These are phyloP conservation scores for Toxicodendron radicans DNA, from an alignment of 345 rosid genomes.

Conservation along the genomic window DNA sequence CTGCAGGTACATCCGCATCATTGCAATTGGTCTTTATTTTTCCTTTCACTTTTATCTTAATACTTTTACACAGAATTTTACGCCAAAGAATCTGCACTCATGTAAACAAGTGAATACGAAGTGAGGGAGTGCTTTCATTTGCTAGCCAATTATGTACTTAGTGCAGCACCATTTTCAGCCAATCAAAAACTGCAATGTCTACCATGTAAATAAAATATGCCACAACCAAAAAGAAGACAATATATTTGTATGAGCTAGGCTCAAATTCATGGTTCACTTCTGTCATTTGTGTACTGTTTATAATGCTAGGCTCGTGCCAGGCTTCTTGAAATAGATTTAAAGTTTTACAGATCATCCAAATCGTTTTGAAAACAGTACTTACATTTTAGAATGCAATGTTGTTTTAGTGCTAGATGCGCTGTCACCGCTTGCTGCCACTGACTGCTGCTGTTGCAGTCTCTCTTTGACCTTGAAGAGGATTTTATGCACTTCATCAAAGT, in stretches of 20 bases:
- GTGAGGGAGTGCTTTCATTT: no score
- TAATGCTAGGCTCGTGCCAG: neutral
- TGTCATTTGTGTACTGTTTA: neutral
- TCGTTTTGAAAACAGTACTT: neutral
- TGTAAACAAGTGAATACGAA: no score
- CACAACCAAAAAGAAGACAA: neutral
- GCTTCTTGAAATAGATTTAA: neutral
- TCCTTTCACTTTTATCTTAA: no score
- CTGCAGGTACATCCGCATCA: no score
- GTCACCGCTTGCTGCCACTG: slow-evolving; percentile 17
- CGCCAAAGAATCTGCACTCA: no score
- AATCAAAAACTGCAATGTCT: neutral
- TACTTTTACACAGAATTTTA: no score
- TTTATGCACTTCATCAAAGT: slow-evolving; percentile 74
- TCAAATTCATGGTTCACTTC: neutral
- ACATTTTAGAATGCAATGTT: slow-evolving; percentile 42
- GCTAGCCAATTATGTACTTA: no score
- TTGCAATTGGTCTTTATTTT: no score
- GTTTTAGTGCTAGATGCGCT: slow-evolving; percentile 28
- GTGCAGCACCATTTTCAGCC: neutral
- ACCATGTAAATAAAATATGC: neutral
- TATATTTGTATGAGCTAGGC: neutral
- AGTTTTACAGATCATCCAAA: neutral
- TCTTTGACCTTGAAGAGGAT: slow-evolving; percentile 47
- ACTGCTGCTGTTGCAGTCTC: slow-evolving; percentile 31